phyloP scores from a whole-genome alignment of 2,329 filamentous ascomycete genomes.

The Macrophomina tecta region DNA sequence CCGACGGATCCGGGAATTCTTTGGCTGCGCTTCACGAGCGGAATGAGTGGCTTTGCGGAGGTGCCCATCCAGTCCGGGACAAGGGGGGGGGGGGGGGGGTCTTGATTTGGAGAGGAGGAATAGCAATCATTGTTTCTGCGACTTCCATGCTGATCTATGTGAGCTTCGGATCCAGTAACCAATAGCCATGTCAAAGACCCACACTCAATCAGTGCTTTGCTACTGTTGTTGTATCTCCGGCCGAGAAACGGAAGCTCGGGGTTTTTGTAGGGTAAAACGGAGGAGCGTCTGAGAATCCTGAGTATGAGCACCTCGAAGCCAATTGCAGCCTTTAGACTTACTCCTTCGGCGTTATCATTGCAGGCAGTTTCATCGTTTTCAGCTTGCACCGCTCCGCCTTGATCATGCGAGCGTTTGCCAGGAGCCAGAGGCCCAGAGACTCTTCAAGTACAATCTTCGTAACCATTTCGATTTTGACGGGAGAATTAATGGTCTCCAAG shows the following conservation, averaged over 20 bases:
- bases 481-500: not conserved
- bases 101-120: not conserved
- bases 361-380: not conserved
- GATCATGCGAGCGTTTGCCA: conserved; percentile 11
- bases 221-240: not conserved
- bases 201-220: conserved; percentile 5
- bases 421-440: conserved; percentile 9
- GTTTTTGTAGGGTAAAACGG: not conserved
- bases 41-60: too few species aligned
- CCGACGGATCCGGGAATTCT: too few species aligned
- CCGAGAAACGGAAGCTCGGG: conserved; percentile 10
- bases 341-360: not conserved
- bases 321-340: not conserved
- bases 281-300: not conserved
- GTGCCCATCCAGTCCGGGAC: too few species aligned
- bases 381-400: conserved; percentile 20
- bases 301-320: not conserved
- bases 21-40: too few species aligned
- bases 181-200: not conserved
- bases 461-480: not conserved
- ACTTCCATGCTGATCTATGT: not conserved
- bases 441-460: conserved; percentile 6
- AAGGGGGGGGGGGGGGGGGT: too few species aligned
- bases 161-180: not conserved
- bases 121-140: not conserved